Evolutionary conservation across 768 basidiomycete species (phyloP).

Genomic region (Leucosporidium creatinivorum): DNA sequence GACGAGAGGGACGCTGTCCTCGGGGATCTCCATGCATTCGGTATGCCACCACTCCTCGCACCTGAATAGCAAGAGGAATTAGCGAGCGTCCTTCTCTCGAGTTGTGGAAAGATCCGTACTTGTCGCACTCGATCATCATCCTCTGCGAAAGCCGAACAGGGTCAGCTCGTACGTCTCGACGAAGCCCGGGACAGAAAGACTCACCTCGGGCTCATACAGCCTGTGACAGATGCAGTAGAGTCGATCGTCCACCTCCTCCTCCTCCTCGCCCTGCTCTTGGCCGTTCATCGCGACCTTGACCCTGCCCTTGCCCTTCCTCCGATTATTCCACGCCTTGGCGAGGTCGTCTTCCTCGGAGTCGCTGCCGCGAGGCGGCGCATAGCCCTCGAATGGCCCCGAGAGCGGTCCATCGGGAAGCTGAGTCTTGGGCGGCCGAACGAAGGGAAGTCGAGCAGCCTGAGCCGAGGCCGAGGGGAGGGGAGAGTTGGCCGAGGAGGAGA

Average conservation of each 20-base stretch:
- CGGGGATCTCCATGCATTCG: constrained; percentile 71
- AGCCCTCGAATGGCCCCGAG: not conserved
- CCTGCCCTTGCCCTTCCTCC: constrained; percentile 10
- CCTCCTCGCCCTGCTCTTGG: constrained; percentile 38
- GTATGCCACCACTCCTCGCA: constrained; percentile 96
- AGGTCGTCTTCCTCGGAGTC: not conserved
- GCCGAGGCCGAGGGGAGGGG: not conserved
- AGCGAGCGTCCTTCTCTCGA: not conserved
- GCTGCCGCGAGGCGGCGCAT: not conserved
- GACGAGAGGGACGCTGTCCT: constrained; percentile 73
- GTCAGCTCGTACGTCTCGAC: not conserved
- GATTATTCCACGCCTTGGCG: no score
- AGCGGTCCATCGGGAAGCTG: not conserved
- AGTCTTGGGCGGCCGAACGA: not conserved
- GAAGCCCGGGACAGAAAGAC: not conserved
- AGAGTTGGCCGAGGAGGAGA: not conserved
- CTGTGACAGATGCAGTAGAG: constrained; percentile 85
- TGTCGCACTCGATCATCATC: constrained; percentile 89
- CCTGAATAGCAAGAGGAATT: constrained; percentile 43
- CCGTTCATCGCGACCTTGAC: not conserved
- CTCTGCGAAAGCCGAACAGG: constrained; percentile 36
- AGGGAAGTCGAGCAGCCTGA: not conserved
- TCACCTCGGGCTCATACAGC: constrained; percentile 67
- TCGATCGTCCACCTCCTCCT: constrained; percentile 54
- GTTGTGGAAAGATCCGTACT: constrained; percentile 48